These are phyloP conservation scores for Ilex paraguariensis DNA, from an alignment of 305 asterid species.

Conservation along the genomic window DNA sequence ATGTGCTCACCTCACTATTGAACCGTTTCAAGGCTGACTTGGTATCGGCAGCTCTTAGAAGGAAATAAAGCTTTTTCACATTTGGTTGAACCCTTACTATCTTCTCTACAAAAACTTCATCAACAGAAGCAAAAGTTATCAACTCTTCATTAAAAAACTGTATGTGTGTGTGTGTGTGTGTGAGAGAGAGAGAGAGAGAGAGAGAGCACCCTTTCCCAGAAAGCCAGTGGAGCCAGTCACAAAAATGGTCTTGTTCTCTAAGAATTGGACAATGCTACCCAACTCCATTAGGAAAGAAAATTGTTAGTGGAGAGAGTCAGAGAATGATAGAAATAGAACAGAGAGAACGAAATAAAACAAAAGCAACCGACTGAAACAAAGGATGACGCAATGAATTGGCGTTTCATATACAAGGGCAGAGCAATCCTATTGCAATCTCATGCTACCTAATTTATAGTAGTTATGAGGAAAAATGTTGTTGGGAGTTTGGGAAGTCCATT, in stretches of 20 bases:
- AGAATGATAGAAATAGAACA: not conserved
- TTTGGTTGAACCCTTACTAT: slow-evolving; percentile 47
- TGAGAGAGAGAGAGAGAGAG: not conserved
- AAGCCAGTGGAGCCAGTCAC: slow-evolving; percentile 47
- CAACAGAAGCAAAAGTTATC: not conserved
- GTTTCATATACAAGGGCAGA: too few species aligned
- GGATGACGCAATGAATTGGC: too few species aligned
- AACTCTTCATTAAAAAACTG: not conserved
- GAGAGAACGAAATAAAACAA: too few species aligned
- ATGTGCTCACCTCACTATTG: slow-evolving; percentile 34
- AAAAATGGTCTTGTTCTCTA: slow-evolving; percentile 39
- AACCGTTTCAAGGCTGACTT: slow-evolving; percentile 26
- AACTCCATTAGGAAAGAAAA: slow-evolving; percentile 21
- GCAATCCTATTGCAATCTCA: too few species aligned
- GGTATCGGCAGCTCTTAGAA: slow-evolving; percentile 23
- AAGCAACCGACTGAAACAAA: too few species aligned
- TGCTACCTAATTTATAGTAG: too few species aligned
- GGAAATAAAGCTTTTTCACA: slow-evolving; percentile 33
- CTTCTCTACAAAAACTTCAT: slow-evolving; percentile 46
- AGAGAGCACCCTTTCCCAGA: slow-evolving; percentile 29
- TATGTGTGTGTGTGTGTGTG: too few species aligned
- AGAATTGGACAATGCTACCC: slow-evolving; percentile 16
- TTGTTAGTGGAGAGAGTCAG: not conserved
- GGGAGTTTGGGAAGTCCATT: too few species aligned
- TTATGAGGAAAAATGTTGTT: too few species aligned